Conservation (phyloP, 192 early-diverging fungal genomes). For the Tieghemiomyces parasiticus region DNA sequence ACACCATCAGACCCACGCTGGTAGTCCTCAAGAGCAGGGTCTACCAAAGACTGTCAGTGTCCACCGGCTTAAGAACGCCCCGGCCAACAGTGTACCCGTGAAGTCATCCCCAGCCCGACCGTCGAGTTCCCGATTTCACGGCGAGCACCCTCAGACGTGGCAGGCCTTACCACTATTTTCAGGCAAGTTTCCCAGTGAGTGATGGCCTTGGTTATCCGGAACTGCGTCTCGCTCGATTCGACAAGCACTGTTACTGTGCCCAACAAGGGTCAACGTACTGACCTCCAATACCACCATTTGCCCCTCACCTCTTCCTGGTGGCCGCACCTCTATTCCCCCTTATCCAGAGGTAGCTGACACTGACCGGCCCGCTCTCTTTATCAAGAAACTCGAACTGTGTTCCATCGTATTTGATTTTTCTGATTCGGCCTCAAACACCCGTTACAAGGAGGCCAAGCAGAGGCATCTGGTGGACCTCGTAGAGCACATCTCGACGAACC, state of each 20-base stretch:
- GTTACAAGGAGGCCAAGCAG: constrained; percentile 94
- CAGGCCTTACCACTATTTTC: not conserved
- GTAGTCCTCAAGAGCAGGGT: no score
- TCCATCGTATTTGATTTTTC: constrained; percentile 91
- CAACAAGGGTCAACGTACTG: not conserved
- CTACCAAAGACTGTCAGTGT: not conserved
- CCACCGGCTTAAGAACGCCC: not conserved
- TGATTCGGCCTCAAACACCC: constrained; percentile 71
- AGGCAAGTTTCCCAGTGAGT: not conserved
- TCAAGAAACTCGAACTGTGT: constrained; percentile 87
- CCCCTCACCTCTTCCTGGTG: not conserved
- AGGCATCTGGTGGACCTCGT: constrained; percentile 80
- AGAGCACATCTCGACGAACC: constrained; percentile 81
- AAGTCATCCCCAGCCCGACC: not conserved
- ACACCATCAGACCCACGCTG: no score
- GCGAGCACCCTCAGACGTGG: not conserved
- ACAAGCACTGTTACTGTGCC: not conserved
- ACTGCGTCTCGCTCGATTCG: not conserved
- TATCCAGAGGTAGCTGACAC: constrained; percentile 52
- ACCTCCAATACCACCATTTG: not conserved
- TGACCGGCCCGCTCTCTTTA: constrained; percentile 76
- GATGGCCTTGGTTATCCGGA: not conserved
- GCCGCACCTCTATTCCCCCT: not conserved
- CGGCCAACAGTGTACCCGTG: not conserved
- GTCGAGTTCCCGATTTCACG: not conserved